phyloP scores from a whole-genome alignment of 257 asterid species.

The Gentiana straminea region DNA sequence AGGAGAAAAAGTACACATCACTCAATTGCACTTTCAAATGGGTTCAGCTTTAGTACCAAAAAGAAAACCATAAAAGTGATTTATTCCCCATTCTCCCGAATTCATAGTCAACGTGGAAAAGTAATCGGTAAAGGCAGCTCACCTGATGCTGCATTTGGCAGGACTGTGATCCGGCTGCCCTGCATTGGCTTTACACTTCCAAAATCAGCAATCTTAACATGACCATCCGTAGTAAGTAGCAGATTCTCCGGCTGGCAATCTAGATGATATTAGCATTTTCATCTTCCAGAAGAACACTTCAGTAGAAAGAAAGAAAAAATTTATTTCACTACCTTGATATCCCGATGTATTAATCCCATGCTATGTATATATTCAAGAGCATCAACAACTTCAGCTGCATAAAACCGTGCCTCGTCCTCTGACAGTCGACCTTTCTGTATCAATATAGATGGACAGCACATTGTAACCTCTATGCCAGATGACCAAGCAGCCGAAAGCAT shows the following conservation, averaged over 20 bases:
- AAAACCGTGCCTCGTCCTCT: slow-evolving; percentile 86
- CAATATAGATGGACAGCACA: slow-evolving; percentile 13
- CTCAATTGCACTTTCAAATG: too few relatives aligned
- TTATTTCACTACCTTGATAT: slow-evolving; percentile 63
- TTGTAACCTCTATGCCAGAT: slow-evolving; percentile 11
- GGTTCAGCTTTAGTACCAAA: too few relatives aligned
- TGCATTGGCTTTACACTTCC: slow-evolving; percentile 99
- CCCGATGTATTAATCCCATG: slow-evolving; percentile 96
- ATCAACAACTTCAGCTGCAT: slow-evolving; percentile 96
- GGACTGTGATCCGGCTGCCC: slow-evolving; percentile 85
- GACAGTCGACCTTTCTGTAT: slow-evolving; percentile 89
- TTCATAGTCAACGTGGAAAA: background rate
- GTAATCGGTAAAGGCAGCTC: background rate
- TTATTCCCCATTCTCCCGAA: slow-evolving; percentile 3
- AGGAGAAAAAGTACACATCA: background rate
- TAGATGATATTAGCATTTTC: slow-evolving; percentile 25
- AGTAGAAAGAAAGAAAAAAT: background rate
- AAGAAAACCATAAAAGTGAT: too few relatives aligned
- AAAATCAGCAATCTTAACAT: slow-evolving; percentile 95
- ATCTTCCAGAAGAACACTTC: slow-evolving; percentile 9
- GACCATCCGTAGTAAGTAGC: slow-evolving; percentile 86
- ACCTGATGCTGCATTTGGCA: slow-evolving; percentile 98
- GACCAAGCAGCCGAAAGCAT: slow-evolving; percentile 6
- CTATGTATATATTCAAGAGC: slow-evolving; percentile 96
- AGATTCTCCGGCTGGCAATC: slow-evolving; percentile 89